A percentile compares a stretch with the other conserved stretches of the same genome.
Conservation (phyloP, 1,284 basidiomycete species). For the Austroboletus rostrupii region DNA sequence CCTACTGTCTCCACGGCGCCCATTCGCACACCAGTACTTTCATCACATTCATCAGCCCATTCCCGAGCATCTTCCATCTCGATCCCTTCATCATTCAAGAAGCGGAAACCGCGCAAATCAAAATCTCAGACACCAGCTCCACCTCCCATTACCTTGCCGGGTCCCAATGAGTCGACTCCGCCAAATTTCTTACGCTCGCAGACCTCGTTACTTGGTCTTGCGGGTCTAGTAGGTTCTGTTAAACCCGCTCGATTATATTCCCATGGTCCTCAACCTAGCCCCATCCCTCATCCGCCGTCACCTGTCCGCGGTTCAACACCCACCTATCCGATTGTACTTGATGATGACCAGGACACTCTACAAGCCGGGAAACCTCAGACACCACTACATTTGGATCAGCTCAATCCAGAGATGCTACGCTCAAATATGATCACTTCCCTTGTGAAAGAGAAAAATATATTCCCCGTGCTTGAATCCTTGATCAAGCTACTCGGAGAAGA, state of each 20-base stretch:
- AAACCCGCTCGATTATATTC: slow-evolving; percentile 49
- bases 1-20: neutral
- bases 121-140: slow-evolving; percentile 32
- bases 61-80: slow-evolving; percentile 21
- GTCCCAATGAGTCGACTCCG: slow-evolving; percentile 56
- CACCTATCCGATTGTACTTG: slow-evolving; percentile 65
- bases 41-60: slow-evolving; percentile 13
- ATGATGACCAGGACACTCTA: slow-evolving; percentile 45
- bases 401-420: slow-evolving; percentile 38
- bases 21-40: slow-evolving; percentile 1
- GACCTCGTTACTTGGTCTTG: slow-evolving; percentile 62
- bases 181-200: slow-evolving; percentile 70
- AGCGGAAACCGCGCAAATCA: slow-evolving; percentile 23
- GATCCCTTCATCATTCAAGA: slow-evolving; percentile 9
- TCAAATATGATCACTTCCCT: slow-evolving; percentile 58
- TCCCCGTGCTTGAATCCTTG: slow-evolving; percentile 59
- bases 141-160: slow-evolving; percentile 57
- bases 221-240: slow-evolving; percentile 63
- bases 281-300: slow-evolving; percentile 21
- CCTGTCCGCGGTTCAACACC: slow-evolving; percentile 46
- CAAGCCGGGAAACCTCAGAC: slow-evolving; percentile 7
- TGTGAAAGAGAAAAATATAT: slow-evolving; percentile 60
- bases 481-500: slow-evolving; percentile 46
- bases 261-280: slow-evolving; percentile 18
- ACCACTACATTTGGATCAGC: slow-evolving; percentile 11